Conservation (phyloP, 2,329 filamentous ascomycete genomes). For the Dactylellina cionopaga region DNA sequence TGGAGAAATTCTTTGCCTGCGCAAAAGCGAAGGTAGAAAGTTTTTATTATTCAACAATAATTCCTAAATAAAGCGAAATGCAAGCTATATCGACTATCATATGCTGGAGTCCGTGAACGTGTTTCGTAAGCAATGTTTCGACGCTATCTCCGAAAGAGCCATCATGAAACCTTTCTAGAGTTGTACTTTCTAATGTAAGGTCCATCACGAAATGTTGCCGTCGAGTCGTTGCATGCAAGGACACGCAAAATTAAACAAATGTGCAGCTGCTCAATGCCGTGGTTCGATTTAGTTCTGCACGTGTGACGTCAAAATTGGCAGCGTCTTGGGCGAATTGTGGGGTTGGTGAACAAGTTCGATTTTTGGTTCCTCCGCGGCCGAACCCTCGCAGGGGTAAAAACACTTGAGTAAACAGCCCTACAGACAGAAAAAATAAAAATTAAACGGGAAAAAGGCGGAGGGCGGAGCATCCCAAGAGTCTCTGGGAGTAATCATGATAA, state of each 20-base stretch:
- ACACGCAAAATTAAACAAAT: constrained; percentile 49
- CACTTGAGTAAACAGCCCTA: constrained; percentile 40
- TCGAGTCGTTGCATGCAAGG: constrained; percentile 35
- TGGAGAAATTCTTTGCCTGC: neutral
- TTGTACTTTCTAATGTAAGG: constrained; percentile 17
- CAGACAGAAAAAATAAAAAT: constrained; percentile 19
- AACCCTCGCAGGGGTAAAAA: constrained; percentile 21
- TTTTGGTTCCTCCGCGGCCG: too few relatives aligned
- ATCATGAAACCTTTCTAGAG: neutral
- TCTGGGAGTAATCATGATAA: constrained; percentile 4
- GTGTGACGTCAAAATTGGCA: constrained; percentile 46
- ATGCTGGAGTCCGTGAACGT: constrained; percentile 17
- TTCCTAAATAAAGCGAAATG: constrained; percentile 41
- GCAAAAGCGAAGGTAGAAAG: constrained; percentile 34
- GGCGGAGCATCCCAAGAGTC: constrained; percentile 26
- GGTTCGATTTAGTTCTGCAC: neutral
- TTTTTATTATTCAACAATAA: neutral
- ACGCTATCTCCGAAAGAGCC: constrained; percentile 36
- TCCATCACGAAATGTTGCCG: constrained; percentile 24
- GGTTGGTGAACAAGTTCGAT: too few relatives aligned
- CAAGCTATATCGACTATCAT: constrained; percentile 5
- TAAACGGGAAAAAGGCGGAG: too few relatives aligned
- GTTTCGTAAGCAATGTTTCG: constrained; percentile 15
- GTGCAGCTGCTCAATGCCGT: constrained; percentile 29
- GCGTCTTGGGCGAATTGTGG: constrained; percentile 24